Base-by-base conservation (phyloP, 2,329 filamentous ascomycete genomes). In the Fusarium sp. region DNA sequence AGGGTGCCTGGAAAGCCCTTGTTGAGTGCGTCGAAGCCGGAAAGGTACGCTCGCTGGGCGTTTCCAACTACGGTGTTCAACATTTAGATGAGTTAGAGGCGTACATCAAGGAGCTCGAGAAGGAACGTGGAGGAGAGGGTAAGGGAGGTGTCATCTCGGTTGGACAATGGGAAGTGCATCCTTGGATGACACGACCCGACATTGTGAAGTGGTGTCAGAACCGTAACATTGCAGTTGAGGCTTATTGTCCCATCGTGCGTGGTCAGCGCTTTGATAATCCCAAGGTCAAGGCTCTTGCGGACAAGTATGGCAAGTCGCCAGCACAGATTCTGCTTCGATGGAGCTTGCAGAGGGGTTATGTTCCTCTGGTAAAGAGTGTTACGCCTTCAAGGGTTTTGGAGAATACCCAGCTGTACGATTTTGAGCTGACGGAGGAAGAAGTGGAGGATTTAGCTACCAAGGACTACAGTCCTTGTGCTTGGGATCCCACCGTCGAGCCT, bases 81-180 rank as follows among this genome's bases (percentile, higher is more conserved):
- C 88, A 90, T 71, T 80, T 91, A 4, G 81, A 88, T 46, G 87
- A 90, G 77, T 80, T 90, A 31, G 85, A 88, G 77, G 75, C 74
- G 57, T 84, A 89, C 77, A 89, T 88, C 60, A 81, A 80, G 54
- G 86, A 90, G 77, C 85, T 90, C 1, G 90, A 92, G 73, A 75
- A 77, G 18, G 87, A 88, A 77, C 84, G 86, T 42, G 85, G 88
- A 2, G 85, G 88, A 2, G 80, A 83, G 59, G 90, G 89, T 11
- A 89, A 88, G 70, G 89, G 88, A 44, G 92, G 92, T 26, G 82
- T 92, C 40, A 86, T 97, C 74, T 91, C 90, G 64, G 91, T 97
- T 37, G 94, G 93, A 40, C 94, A 97, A 80, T 93, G 91, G 80
- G 94, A 97, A 80, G 82, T 97, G 12, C 94, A 97, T 79, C 94